Evolutionary conservation across 179 eudicot genomes (phyloP).

Genomic region (Camellia oleifera): DNA sequence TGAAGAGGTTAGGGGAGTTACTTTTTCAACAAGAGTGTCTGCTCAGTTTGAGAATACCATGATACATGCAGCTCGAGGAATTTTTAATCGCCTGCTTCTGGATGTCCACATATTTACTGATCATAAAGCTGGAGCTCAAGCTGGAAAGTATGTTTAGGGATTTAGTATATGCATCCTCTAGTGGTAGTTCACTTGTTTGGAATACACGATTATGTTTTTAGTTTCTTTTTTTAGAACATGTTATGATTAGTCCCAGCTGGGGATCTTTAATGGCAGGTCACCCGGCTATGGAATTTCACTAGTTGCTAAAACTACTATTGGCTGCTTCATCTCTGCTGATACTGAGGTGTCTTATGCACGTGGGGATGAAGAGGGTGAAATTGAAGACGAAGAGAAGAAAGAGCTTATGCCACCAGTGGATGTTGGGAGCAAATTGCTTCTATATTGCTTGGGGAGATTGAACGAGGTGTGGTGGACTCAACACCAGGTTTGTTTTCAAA

Average conservation of each 20-base stretch:
- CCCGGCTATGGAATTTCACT: conserved; percentile 89
- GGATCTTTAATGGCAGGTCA: conserved; percentile 47
- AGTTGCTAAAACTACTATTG: conserved; percentile 79
- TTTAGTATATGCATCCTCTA: not conserved
- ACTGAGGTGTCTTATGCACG: conserved; percentile 57
- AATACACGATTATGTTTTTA: not conserved
- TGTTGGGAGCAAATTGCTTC: conserved; percentile 80
- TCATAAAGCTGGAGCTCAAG: conserved; percentile 69
- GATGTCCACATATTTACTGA: conserved; percentile 85
- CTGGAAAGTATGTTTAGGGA: conserved; percentile 72
- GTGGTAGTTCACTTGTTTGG: conserved; percentile 12
- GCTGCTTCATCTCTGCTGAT: conserved; percentile 82
- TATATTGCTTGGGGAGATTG: conserved; percentile 66
- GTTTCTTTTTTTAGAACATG: not conserved
- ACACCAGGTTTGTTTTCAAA: conserved; percentile 65
- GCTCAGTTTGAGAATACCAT: conserved; percentile 72
- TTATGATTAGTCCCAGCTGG: conserved; percentile 5
- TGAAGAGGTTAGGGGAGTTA: conserved; percentile 80
- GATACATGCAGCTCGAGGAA: conserved; percentile 83
- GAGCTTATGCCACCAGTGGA: conserved; percentile 58
- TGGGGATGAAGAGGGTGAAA: conserved; percentile 46
- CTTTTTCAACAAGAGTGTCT: conserved; percentile 76
- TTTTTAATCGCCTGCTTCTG: conserved; percentile 77
- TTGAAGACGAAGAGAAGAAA: conserved; percentile 50
- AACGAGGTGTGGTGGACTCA: conserved; percentile 92